Evolutionary conservation across 805 yeast species (phyloP), one percentile per base, ranked within the genome.

Genomic region (Candida boleticola): DNA sequence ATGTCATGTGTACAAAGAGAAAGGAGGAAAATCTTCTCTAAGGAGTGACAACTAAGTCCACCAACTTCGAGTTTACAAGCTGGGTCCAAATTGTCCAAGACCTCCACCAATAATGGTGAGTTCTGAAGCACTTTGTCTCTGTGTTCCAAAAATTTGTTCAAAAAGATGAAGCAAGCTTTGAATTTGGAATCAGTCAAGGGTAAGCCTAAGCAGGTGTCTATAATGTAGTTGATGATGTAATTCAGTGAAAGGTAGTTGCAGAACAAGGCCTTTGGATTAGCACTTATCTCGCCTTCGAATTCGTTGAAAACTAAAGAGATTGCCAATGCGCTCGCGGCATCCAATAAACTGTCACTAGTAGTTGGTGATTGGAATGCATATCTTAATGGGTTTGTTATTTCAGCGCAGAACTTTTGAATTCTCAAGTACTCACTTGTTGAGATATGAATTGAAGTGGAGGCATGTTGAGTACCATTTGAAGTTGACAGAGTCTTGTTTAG

Each of bases 1-100:
- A 67, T 59, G 44, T 70, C 74, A 48, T 68, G 73, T 3, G 74
- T 68, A 46, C 74, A 70, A 19, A 70, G 52, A 2, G 71, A 62
- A 27, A 70, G 51, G 22, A 70, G 53, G 31, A 70, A 53, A 2
- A 66, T 58, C 48, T 63, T 65, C 43, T 70, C 76, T 23, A 66
- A 54, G 1, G 71, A 52, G 32, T 54, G 58, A 16, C 57, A 47
- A 3, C 57, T 58, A 11, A 44, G 43, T 3, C 38, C 37, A 26
- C 65, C 61, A 19, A 39, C 42, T 14, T 22, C 21, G 29, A 50
- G 55, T 13, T 42, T 33, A 32, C 36, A 39, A 10, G 34, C 29
- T 9, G 43, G 36, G 1, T 33, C 31, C 26, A 49, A 37, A 14
- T 35, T 6, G 17, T n/a, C 37, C 44, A 26, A 35, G 41, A 10